Evolutionary conservation across 2,329 filamentous ascomycete species (phyloP).

Genomic region (Didymella segeticola): DNA sequence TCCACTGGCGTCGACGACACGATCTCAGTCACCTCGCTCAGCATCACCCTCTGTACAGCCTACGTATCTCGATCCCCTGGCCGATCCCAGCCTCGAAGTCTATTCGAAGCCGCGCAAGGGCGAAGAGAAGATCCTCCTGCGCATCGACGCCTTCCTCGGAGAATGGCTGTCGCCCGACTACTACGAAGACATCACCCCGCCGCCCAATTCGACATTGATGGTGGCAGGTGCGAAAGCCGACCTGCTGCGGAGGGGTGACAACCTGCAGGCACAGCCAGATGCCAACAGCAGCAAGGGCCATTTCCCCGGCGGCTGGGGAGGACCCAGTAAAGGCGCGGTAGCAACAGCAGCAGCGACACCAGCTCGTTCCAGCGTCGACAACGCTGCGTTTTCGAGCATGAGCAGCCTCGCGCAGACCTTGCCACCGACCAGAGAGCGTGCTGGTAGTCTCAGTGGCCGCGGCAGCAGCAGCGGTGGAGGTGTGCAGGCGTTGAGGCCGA

Average conservation of each 20-base stretch:
- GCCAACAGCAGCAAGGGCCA: constrained; percentile 53
- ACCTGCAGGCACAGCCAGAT: constrained; percentile 55
- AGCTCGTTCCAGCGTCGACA: constrained; percentile 27
- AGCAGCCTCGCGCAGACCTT: constrained; percentile 49
- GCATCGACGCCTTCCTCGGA: constrained; percentile 89
- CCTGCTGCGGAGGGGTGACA: constrained; percentile 76
- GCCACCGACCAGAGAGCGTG: constrained; percentile 53
- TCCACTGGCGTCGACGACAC: constrained; percentile 20
- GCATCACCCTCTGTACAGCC: constrained; percentile 31
- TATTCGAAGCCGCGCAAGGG: constrained; percentile 42
- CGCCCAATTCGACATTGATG: constrained; percentile 86
- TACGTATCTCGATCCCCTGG: constrained; percentile 39
- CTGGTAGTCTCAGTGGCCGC: constrained; percentile 50
- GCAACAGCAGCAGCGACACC: constrained; percentile 24
- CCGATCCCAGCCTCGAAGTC: constrained; percentile 48
- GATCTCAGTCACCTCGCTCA: constrained; percentile 18
- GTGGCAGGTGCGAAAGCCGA: constrained; percentile 87
- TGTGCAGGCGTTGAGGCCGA: constrained; percentile 35
- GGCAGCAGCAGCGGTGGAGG: constrained; percentile 33
- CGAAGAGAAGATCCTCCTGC: constrained; percentile 58
- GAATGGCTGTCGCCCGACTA: constrained; percentile 96
- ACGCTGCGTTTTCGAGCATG: constrained; percentile 34
- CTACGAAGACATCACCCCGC: constrained; percentile 89
- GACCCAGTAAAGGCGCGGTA: constrained; percentile 48
- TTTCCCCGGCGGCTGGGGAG: constrained; percentile 64